These are phyloP conservation scores for Phytophthora chlamydospora DNA, from an alignment of 352 stramenopile genomes.

Conservation along the genomic window DNA sequence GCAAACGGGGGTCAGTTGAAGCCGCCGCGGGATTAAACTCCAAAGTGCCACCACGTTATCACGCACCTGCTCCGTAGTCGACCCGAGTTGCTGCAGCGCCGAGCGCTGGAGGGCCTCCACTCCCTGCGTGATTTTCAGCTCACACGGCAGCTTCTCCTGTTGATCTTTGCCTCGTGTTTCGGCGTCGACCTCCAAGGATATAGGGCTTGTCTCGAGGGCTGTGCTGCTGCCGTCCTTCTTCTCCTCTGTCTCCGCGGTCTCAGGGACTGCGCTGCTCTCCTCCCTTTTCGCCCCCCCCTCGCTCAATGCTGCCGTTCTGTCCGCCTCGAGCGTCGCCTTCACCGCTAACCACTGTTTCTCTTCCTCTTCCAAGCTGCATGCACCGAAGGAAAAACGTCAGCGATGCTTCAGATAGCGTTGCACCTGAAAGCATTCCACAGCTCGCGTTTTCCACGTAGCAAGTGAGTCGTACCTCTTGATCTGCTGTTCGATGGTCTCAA, in stretches of 20 bases:
- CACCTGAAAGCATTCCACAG: too few species aligned
- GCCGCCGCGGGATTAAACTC: not conserved
- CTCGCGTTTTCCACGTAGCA: too few species aligned
- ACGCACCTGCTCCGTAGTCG: slow-evolving; percentile 52
- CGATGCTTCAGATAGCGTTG: not conserved
- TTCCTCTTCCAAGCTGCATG: slow-evolving; percentile 50
- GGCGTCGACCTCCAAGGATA: not conserved
- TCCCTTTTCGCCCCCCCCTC: slow-evolving; percentile 8
- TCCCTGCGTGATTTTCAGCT: slow-evolving; percentile 51
- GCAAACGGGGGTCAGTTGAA: slow-evolving; percentile 24
- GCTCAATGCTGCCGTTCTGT: slow-evolving; percentile 16
- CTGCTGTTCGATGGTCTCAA: slow-evolving; percentile 54
- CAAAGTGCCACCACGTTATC: slow-evolving; percentile 1
- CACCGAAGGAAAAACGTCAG: slow-evolving; percentile 1
- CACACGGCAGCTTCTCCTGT: slow-evolving; percentile 31
- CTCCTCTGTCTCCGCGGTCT: slow-evolving; percentile 13
- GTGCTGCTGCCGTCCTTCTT: slow-evolving; percentile 4
- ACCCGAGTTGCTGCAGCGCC: slow-evolving; percentile 47
- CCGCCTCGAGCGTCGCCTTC: slow-evolving; percentile 42
- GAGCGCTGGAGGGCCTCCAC: slow-evolving; percentile 55
- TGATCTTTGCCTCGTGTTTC: slow-evolving; percentile 10
- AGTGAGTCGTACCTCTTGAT: slow-evolving; percentile 40
- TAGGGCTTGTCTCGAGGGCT: slow-evolving; percentile 8
- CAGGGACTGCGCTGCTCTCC: not conserved
- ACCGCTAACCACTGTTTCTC: slow-evolving; percentile 61